A percentile compares a stretch with the other conserved stretches of the same genome.
phyloP scores from a whole-genome alignment of 2,329 filamentous ascomycete genomes.

The Huntiella bhutanensis region DNA sequence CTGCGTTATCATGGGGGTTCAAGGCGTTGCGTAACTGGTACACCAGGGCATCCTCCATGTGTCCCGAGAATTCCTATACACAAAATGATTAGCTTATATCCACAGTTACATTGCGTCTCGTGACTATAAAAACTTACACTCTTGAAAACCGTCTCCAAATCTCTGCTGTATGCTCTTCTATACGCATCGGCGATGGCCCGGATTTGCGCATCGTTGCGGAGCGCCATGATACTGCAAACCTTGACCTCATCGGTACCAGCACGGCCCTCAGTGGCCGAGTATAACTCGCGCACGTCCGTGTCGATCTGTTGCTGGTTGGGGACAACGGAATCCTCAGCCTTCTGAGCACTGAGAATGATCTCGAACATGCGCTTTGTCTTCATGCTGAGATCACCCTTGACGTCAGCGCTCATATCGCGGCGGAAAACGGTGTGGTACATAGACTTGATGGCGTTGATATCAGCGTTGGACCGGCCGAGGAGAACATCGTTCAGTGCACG shows the following conservation, averaged over 20 bases:
- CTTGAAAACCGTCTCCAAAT: conserved; percentile 55
- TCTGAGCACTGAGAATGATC: conserved; percentile 55
- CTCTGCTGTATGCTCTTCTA: conserved; percentile 48
- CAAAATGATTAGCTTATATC: conserved; percentile 18
- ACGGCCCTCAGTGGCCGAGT: conserved; percentile 57
- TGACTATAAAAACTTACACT: conserved; percentile 27
- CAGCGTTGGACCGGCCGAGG: conserved; percentile 66
- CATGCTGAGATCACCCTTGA: conserved; percentile 62
- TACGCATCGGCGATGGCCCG: conserved; percentile 64
- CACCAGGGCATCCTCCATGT: conserved; percentile 74
- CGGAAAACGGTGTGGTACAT: conserved; percentile 52
- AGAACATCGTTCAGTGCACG: conserved; percentile 69
- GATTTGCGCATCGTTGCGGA: conserved; percentile 64
- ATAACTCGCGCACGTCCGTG: conserved; percentile 55
- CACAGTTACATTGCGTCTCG: conserved; percentile 53
- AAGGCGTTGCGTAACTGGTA: conserved; percentile 59
- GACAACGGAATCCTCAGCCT: conserved; percentile 60
- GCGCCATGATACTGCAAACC: conserved; percentile 61
- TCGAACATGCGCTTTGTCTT: conserved; percentile 76
- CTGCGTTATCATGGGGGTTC: conserved; percentile 73
- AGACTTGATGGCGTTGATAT: conserved; percentile 68
- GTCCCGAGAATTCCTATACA: conserved; percentile 59
- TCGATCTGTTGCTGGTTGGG: conserved; percentile 57
- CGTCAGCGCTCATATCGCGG: conserved; percentile 47
- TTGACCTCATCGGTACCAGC: conserved; percentile 54